Evolutionary conservation across 2,329 filamentous ascomycete species (phyloP).

Genomic region (Alternaria tenuissima): DNA sequence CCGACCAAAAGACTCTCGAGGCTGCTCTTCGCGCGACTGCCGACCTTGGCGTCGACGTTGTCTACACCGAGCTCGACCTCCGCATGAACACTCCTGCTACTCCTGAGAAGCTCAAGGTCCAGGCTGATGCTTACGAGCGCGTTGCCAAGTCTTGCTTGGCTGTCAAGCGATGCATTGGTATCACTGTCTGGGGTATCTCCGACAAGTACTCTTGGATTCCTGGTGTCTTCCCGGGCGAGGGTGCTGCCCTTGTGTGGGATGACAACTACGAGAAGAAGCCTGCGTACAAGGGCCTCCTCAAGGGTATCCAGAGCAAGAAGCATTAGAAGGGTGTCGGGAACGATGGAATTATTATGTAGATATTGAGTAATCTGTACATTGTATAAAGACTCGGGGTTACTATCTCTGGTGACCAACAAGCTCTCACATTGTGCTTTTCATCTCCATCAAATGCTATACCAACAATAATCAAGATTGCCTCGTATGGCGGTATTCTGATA

Average conservation of each 20-base stretch:
- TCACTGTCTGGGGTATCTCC: conserved; percentile 59
- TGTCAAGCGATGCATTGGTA: conserved; percentile 50
- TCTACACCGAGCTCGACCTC: conserved; percentile 70
- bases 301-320: conserved; percentile 34
- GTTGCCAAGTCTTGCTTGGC: conserved; percentile 51
- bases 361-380: background rate
- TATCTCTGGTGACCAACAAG: background rate
- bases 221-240: conserved; percentile 48
- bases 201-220: conserved; percentile 55
- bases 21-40: conserved; percentile 62
- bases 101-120: conserved; percentile 53
- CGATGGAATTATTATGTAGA: background rate
- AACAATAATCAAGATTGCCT: fast-evolving
- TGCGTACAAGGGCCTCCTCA: conserved; percentile 44
- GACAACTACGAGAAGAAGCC: conserved; percentile 48
- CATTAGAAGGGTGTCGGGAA: background rate
- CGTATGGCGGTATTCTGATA: too few species aligned
- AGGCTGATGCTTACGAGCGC: conserved; percentile 58
- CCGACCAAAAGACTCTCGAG: conserved; percentile 56
- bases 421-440: background rate
- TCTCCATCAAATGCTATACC: background rate
- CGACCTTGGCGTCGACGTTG: conserved; percentile 64
- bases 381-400: background rate
- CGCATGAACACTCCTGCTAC: conserved; percentile 59
- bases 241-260: conserved; percentile 47